Percentiles rank a stretch among this genome's conserved stretches.
Conservation (phyloP, 2,329 filamentous ascomycete species). For the Alternaria sp. region DNA sequence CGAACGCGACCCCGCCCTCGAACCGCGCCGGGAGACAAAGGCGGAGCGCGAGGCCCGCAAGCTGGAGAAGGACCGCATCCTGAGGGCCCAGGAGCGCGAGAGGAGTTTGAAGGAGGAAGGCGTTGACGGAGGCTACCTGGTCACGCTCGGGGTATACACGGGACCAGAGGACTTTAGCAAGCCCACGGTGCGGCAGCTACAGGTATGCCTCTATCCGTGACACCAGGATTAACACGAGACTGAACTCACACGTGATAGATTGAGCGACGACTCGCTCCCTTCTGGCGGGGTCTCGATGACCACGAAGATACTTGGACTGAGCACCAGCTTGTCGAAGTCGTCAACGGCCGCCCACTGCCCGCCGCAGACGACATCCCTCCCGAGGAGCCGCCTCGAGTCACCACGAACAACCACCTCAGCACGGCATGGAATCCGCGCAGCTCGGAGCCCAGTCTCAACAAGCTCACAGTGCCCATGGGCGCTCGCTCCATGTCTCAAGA, state of each 20-base stretch:
- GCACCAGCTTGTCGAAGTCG: conserved; percentile 91
- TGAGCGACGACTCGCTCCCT: conserved; percentile 88
- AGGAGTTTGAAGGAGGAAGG: conserved; percentile 89
- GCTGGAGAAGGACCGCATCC: conserved; percentile 78
- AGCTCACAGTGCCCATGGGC: conserved; percentile 79
- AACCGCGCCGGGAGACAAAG: conserved; percentile 80
- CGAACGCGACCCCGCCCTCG: conserved; percentile 59
- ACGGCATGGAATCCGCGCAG: conserved; percentile 53
- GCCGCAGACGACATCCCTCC: conserved; percentile 81
- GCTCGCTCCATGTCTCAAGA: conserved; percentile 78
- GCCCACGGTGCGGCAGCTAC: conserved; percentile 82
- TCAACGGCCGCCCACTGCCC: conserved; percentile 81
- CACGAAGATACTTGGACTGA: conserved; percentile 90
- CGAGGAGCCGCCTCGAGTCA: conserved; percentile 64
- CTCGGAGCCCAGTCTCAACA: conserved; percentile 69
- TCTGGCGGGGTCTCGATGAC: conserved; percentile 93
- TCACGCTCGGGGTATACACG: conserved; percentile 92
- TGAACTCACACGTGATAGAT: conserved; percentile 65
- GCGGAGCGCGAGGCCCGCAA: conserved; percentile 89
- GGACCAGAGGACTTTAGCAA: conserved; percentile 95
- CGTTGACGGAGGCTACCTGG: conserved; percentile 91
- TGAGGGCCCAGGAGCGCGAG: conserved; percentile 82
- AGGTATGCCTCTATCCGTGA: conserved; percentile 64
- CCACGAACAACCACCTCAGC: conserved; percentile 40
- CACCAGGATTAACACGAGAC: conserved; percentile 3